A percentile compares a stretch with the other conserved stretches of the same genome.
Evolutionary conservation across 2,329 filamentous ascomycete species (phyloP).

Genomic region (Paecilomyces variotii): DNA sequence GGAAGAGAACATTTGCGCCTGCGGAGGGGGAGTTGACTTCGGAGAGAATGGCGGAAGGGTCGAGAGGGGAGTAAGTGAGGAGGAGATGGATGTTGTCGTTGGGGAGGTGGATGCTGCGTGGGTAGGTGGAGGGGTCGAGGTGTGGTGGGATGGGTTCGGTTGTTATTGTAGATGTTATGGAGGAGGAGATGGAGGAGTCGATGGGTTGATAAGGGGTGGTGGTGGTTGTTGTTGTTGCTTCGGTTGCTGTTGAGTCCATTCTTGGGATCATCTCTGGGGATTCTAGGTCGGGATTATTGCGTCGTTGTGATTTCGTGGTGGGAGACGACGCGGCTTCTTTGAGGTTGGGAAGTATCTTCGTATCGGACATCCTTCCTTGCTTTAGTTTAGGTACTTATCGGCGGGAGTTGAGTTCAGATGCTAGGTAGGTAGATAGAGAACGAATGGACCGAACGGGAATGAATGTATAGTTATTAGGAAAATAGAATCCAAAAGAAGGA

Average conservation of each 20-base stretch:
- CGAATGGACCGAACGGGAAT: not conserved
- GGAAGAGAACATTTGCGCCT: constrained; percentile 40
- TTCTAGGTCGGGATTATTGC: not conserved
- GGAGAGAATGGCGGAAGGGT: constrained; percentile 24
- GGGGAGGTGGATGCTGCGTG: constrained; percentile 23
- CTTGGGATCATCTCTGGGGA: not conserved
- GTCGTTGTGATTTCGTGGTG: not conserved
- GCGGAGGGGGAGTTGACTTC: constrained; percentile 34
- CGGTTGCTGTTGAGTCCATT: not conserved
- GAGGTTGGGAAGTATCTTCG: not conserved
- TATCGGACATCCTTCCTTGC: not conserved
- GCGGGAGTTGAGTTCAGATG: not conserved
- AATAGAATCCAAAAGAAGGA: too few relatives aligned
- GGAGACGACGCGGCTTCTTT: not conserved
- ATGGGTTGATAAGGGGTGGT: too few relatives aligned
- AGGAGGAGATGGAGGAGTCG: too few relatives aligned
- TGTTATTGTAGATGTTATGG: not conserved
- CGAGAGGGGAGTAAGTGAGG: constrained; percentile 34
- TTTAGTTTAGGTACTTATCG: not conserved
- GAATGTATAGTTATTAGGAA: too few relatives aligned
- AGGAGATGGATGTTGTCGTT: constrained; percentile 32
- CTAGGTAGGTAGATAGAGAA: too few relatives aligned
- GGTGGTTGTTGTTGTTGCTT: not conserved
- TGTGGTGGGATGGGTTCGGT: constrained; percentile 10
- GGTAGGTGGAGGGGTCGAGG: constrained; percentile 34